A percentile compares a stretch with the other conserved stretches of the same genome.
These are phyloP conservation scores for Purpureocillium lavendulum DNA, from an alignment of 2,329 filamentous ascomycete species.

Conservation along the genomic window DNA sequence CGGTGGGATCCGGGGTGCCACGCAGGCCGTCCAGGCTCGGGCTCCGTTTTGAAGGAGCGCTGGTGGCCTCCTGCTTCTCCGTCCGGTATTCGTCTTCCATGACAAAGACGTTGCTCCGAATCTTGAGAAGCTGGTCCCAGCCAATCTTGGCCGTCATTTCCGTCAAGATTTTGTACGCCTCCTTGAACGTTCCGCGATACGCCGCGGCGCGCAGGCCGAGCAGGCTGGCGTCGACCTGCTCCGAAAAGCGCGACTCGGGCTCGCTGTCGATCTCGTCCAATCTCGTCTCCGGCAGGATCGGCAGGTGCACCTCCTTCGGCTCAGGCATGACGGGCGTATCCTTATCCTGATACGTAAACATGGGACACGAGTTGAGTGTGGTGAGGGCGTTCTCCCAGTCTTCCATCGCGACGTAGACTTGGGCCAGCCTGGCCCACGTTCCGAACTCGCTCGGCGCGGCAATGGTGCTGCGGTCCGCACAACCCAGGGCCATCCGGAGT, in stretches of 20 bases:
- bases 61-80: slow-evolving; percentile 62
- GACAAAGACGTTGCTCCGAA: slow-evolving; percentile 93
- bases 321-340: slow-evolving; percentile 93
- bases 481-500: slow-evolving; percentile 79
- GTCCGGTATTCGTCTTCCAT: slow-evolving; percentile 98
- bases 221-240: slow-evolving; percentile 80
- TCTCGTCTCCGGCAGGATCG: slow-evolving; percentile 78
- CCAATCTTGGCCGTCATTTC: slow-evolving; percentile 96
- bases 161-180: slow-evolving; percentile 88
- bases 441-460: slow-evolving; percentile 95
- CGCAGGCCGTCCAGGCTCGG: slow-evolving; percentile 73
- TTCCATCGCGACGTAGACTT: slow-evolving; percentile 89
- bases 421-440: slow-evolving; percentile 88
- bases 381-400: slow-evolving; percentile 94
- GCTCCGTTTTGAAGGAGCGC: slow-evolving; percentile 51
- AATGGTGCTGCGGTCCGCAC: slow-evolving; percentile 88
- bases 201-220: slow-evolving; percentile 77
- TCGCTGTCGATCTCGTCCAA: slow-evolving; percentile 96
- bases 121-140: slow-evolving; percentile 93
- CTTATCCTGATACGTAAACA: slow-evolving; percentile 99
- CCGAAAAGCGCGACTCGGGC: slow-evolving; percentile 68
- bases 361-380: slow-evolving; percentile 95
- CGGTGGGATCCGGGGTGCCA: slow-evolving; percentile 55
- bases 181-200: slow-evolving; percentile 92
- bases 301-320: slow-evolving; percentile 78